Evolutionary conservation across 1,139 yeast species (phyloP).

Genomic region (Sugiyamaella castrensis): DNA sequence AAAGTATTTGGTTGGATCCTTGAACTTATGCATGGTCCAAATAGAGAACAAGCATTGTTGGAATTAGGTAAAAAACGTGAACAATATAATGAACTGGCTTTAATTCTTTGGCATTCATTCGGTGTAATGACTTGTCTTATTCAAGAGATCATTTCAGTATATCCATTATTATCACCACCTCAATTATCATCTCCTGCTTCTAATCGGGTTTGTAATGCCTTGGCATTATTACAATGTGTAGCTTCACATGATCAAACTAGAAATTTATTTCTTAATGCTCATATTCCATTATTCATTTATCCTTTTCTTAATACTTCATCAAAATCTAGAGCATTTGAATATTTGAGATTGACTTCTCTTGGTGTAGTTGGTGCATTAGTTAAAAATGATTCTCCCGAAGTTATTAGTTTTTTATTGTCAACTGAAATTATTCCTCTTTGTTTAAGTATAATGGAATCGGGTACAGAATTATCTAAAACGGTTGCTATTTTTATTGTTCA

Average conservation of each 20-base stretch:
- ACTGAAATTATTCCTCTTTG: conserved; percentile 96
- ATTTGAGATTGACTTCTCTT: conserved; percentile 82
- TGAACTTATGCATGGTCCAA: conserved; percentile 84
- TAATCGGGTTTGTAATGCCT: conserved; percentile 91
- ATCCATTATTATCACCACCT: conserved; percentile 87
- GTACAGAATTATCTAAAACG: conserved; percentile 89
- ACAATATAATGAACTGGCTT: conserved; percentile 88
- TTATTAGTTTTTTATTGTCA: conserved; percentile 80
- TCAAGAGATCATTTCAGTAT: conserved; percentile 86
- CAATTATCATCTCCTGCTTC: conserved; percentile 81
- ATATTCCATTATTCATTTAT: conserved; percentile 84
- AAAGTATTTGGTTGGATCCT: conserved; percentile 88
- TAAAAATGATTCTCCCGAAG: conserved; percentile 94
- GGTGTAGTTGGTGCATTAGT: conserved; percentile 98
- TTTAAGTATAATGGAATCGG: conserved; percentile 90
- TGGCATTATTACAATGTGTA: conserved; percentile 91
- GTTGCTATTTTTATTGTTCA: conserved; percentile 95
- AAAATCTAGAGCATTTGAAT: conserved; percentile 89
- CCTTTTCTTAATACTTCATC: conserved; percentile 93
- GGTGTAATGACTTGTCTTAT: conserved; percentile 92
- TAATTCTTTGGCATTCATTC: conserved; percentile 91
- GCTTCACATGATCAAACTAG: conserved; percentile 94
- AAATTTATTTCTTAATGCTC: conserved; percentile 79
- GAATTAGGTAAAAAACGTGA: conserved; percentile 94
- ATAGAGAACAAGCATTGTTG: conserved; percentile 85